These are phyloP conservation scores for Kodamaea neixiangensis DNA, from an alignment of 805 yeast species.

Conservation along the genomic window DNA sequence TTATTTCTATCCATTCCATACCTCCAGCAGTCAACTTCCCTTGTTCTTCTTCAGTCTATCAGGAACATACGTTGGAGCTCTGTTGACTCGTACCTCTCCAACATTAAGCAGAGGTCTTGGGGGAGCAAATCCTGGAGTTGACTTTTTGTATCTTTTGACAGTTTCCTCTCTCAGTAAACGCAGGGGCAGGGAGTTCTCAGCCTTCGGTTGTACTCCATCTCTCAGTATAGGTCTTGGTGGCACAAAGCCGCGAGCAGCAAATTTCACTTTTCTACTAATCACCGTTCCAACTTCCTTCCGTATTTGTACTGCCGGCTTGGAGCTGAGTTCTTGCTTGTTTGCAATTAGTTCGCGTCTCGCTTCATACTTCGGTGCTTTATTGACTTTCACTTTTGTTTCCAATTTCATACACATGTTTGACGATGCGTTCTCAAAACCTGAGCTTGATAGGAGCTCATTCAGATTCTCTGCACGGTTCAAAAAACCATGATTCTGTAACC, in stretches of 20 bases:
- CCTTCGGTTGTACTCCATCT: background rate
- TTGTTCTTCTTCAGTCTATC: constrained; percentile 17
- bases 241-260: background rate
- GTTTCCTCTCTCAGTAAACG: background rate
- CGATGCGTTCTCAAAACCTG: background rate
- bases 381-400: background rate
- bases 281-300: background rate
- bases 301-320: background rate
- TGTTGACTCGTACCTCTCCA: constrained; percentile 8
- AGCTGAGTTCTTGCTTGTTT: background rate
- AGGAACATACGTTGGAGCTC: constrained; percentile 39
- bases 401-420: background rate
- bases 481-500: constrained; percentile 10
- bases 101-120: constrained; percentile 5
- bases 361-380: constrained; percentile 7
- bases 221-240: background rate
- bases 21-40: background rate
- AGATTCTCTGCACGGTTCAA: constrained; percentile 13
- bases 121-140: constrained; percentile 7
- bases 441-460: background rate
- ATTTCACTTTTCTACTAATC: background rate
- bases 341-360: background rate
- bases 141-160: background rate
- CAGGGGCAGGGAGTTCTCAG: background rate
- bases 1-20: background rate